A percentile compares a stretch with the other conserved stretches of the same genome.
Evolutionary conservation across 352 stramenopile genomes (phyloP).

Genomic region (Phytophthora sansomeana): DNA sequence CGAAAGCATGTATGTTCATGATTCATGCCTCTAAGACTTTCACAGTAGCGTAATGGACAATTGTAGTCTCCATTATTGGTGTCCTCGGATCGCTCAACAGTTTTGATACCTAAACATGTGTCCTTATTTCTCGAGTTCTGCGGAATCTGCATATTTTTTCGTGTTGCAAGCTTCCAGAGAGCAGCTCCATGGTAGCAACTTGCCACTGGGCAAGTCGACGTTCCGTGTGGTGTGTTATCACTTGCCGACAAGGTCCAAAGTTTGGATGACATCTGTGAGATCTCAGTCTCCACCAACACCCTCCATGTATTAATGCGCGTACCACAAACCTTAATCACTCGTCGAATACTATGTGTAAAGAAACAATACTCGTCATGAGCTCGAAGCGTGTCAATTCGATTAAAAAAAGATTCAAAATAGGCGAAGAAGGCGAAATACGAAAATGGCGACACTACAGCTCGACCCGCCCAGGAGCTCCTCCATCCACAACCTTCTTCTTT

Average conservation of each 20-base stretch:
- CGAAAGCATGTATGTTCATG: no score
- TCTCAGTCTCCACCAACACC: background rate
- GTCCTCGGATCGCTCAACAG: no score
- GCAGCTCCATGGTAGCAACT: background rate
- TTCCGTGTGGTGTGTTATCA: no score
- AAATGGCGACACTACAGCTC: conserved; percentile 3
- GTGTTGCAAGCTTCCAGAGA: background rate
- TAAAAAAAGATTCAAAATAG: conserved; percentile 31
- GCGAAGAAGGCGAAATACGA: conserved; percentile 20
- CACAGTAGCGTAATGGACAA: no score
- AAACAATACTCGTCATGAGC: conserved; percentile 15
- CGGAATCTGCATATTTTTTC: background rate
- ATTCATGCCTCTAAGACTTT: no score
- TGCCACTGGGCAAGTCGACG: background rate
- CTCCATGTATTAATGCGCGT: no score
- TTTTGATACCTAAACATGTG: background rate
- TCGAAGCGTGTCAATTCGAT: conserved; percentile 12
- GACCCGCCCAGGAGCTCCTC: conserved; percentile 2
- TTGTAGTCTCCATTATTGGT: background rate
- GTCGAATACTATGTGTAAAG: no score
- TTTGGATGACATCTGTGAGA: background rate
- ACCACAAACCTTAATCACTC: no score
- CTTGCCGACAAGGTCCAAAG: no score
- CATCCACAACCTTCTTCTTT: no score
- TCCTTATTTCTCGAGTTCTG: background rate